Evolutionary conservation across 768 basidiomycete species (phyloP).

Genomic region (Boletales sp.): DNA sequence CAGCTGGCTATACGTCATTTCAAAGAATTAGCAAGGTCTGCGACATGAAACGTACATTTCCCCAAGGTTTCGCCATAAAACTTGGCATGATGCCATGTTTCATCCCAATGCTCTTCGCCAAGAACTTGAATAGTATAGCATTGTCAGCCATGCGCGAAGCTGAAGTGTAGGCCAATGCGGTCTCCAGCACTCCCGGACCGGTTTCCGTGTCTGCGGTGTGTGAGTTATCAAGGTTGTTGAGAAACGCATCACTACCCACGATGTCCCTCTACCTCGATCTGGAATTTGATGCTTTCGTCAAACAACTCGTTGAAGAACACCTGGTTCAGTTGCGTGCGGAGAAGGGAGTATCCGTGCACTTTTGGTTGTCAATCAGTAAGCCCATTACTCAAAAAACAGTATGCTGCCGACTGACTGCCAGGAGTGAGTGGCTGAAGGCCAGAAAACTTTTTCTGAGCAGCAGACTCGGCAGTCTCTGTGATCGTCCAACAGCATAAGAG

Average conservation of each 20-base stretch:
- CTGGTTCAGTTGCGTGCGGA: constrained; percentile 86
- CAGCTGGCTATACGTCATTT: constrained; percentile 45
- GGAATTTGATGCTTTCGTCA: constrained; percentile 68
- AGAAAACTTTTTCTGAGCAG: constrained; percentile 74
- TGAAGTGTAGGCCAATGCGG: constrained; percentile 80
- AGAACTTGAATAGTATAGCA: constrained; percentile 87
- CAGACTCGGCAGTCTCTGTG: constrained; percentile 74
- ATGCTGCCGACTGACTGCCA: constrained; percentile 64
- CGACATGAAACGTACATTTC: constrained; percentile 54
- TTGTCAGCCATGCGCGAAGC: constrained; percentile 86
- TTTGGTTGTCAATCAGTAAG: constrained; percentile 5
- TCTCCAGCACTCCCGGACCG: constrained; percentile 84
- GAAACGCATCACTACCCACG: constrained; percentile 43
- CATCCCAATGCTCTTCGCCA: constrained; percentile 91
- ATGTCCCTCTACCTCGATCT: constrained; percentile 81
- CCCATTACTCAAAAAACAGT: neutral
- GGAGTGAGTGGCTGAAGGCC: constrained; percentile 79
- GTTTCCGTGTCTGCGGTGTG: constrained; percentile 76
- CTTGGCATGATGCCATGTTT: constrained; percentile 85
- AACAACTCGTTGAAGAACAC: constrained; percentile 89
- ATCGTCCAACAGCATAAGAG: constrained; percentile 7
- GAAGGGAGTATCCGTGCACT: constrained; percentile 98
- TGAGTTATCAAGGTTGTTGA: constrained; percentile 3
- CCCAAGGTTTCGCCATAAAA: constrained; percentile 99
- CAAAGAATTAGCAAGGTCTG: neutral